phyloP scores from a whole-genome alignment of 371 early-diverging fungal species.

The Syncephalastrum racemosum region DNA sequence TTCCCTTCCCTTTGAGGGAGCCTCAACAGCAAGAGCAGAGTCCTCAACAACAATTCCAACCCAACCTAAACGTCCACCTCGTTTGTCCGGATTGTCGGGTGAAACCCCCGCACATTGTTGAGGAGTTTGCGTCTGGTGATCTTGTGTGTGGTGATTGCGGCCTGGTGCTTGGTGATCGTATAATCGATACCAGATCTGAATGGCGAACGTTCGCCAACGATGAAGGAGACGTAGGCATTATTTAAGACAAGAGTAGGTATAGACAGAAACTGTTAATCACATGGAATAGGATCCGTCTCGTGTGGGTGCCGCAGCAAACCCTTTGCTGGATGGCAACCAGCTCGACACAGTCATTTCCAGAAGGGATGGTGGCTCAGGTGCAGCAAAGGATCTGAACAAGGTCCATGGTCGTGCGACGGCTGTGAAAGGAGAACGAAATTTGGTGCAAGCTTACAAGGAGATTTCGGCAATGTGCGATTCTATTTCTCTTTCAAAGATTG shows the following conservation, averaged over 20 bases:
- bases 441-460: constrained; percentile 91
- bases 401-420: constrained; percentile 75
- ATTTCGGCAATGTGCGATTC: constrained; percentile 93
- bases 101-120: constrained; percentile 92
- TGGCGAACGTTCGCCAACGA: constrained; percentile 99
- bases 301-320: constrained; percentile 96
- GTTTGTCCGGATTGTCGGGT: constrained; percentile 84
- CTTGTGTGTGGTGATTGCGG: constrained; percentile 98
- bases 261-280: no score
- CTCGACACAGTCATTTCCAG: constrained; percentile 90
- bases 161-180: constrained; percentile 92
- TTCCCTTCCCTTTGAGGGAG: constrained; percentile 45
- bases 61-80: constrained; percentile 66
- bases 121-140: constrained; percentile 94
- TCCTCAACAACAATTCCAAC: constrained; percentile 32
- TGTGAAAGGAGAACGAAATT: constrained; percentile 74
- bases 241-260: background rate
- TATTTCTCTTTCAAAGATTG: constrained; percentile 81
- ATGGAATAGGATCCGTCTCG: constrained; percentile 89
- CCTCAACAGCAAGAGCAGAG: constrained; percentile 29
- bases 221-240: constrained; percentile 72
- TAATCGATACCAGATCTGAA: constrained; percentile 98
- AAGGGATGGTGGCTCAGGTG: constrained; percentile 79
- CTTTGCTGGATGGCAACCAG: constrained; percentile 83
- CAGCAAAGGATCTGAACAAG: constrained; percentile 72